Percentiles rank a stretch among this genome's conserved stretches.
Conservation (phyloP, 2,329 filamentous ascomycete genomes). For the Phialophora chinensis region DNA sequence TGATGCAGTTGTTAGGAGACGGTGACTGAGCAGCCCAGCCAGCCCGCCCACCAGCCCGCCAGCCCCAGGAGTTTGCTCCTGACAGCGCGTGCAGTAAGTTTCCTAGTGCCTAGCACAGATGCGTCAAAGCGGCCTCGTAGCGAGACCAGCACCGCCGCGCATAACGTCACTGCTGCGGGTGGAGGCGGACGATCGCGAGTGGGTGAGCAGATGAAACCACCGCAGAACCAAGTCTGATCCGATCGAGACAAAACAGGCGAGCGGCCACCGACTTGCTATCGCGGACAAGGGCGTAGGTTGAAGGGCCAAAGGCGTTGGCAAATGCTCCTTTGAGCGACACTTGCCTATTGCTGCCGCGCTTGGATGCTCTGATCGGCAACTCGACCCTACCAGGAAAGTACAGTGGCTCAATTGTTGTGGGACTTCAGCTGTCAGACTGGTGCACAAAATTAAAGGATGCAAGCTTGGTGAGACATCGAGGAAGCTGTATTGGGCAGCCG, state of each 20-base stretch:
- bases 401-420: not conserved
- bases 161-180: conserved; percentile 11
- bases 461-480: not conserved
- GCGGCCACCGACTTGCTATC: not conserved
- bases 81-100: not conserved
- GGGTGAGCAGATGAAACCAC: conserved; percentile 1
- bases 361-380: not conserved
- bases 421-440: not conserved
- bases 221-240: not conserved
- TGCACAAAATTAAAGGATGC: not conserved
- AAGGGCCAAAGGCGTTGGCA: not conserved
- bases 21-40: conserved; percentile 7
- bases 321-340: not conserved
- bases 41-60: not conserved
- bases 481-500: not conserved
- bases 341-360: not conserved
- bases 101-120: conserved; percentile 12
- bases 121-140: conserved; percentile 17
- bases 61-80: conserved; percentile 14
- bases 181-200: conserved; percentile 14
- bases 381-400: not conserved
- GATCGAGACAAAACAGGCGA: conserved; percentile 7
- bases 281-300: not conserved
- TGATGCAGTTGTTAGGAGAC: not conserved
- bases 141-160: conserved; percentile 14